These are phyloP conservation scores for Neofusicoccum ribis DNA, from an alignment of 2,329 filamentous ascomycete species.

Conservation along the genomic window DNA sequence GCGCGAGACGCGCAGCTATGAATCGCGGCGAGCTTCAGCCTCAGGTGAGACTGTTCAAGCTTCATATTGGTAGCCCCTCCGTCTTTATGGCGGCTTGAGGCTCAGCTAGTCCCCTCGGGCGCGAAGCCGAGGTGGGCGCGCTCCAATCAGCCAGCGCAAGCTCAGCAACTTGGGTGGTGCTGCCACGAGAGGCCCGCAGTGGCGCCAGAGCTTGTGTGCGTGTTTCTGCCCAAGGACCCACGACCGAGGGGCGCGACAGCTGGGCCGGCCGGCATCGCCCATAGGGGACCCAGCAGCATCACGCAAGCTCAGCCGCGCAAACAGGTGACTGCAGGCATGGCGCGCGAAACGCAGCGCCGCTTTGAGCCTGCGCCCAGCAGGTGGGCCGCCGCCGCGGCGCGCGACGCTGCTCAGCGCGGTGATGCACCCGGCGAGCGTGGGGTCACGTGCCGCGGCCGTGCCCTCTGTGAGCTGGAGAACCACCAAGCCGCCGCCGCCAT, in stretches of 20 bases:
- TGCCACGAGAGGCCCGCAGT: not conserved
- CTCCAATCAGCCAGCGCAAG: constrained; percentile 15
- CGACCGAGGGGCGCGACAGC: not conserved
- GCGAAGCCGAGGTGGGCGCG: constrained; percentile 18
- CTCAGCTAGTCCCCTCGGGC: constrained; percentile 6
- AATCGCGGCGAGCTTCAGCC: constrained; percentile 7
- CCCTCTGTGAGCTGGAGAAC: constrained; percentile 12
- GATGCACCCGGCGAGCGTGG: not conserved
- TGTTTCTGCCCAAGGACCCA: not conserved
- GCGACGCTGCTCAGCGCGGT: not conserved
- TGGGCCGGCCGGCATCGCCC: not conserved
- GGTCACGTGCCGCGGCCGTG: constrained; percentile 2
- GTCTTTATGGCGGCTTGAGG: not conserved
- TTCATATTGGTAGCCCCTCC: constrained; percentile 7
- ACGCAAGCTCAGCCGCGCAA: not conserved
- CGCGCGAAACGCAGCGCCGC: not conserved
- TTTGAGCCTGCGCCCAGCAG: not conserved
- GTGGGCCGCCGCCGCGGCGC: not conserved
- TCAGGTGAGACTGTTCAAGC: constrained; percentile 9
- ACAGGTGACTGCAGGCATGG: constrained; percentile 3
- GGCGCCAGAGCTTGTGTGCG: constrained; percentile 1
- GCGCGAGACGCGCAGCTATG: constrained; percentile 4
- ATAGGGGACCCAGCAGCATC: not conserved
- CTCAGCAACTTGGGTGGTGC: not conserved
- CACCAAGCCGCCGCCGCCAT: constrained; percentile 7